phyloP scores from a whole-genome alignment of 202 grass and related monocot genomes.

The Zoysia matrella region DNA sequence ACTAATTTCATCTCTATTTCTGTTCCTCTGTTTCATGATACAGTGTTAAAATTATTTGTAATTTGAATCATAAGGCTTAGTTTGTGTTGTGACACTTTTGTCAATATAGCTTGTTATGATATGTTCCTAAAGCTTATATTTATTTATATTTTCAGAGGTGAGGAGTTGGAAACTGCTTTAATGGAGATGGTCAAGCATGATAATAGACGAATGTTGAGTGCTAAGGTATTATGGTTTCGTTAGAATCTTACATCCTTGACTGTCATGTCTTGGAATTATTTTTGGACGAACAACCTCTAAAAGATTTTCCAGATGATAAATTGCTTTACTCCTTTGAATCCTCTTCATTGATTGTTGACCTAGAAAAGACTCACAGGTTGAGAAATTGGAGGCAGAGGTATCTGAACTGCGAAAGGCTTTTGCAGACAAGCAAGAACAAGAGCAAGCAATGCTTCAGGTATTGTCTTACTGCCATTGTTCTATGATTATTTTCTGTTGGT shows the following conservation, averaged over 20 bases:
- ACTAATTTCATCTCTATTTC: slow-evolving; percentile 11
- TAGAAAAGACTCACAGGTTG: slow-evolving; percentile 68
- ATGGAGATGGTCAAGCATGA: slow-evolving; percentile 97
- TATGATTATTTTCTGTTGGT: not conserved
- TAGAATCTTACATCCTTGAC: slow-evolving; percentile 25
- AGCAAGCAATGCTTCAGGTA: slow-evolving; percentile 93
- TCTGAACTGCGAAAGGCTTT: slow-evolving; percentile 64
- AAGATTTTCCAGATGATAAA: slow-evolving; percentile 14
- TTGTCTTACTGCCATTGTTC: slow-evolving; percentile 36
- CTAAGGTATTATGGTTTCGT: slow-evolving; percentile 60
- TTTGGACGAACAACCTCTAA: slow-evolving; percentile 3
- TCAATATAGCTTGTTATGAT: slow-evolving; percentile 26
- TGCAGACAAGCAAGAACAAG: slow-evolving; percentile 88
- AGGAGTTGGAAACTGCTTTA: slow-evolving; percentile 96
- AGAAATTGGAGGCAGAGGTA: slow-evolving; percentile 79
- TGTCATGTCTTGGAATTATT: slow-evolving; percentile 27
- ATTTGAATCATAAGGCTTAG: slow-evolving; percentile 22
- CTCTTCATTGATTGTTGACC: slow-evolving; percentile 42
- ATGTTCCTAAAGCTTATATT: slow-evolving; percentile 38
- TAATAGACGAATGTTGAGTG: slow-evolving; percentile 77
- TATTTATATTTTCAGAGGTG: slow-evolving; percentile 57
- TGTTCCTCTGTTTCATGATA: slow-evolving; percentile 3
- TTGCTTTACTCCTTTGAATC: slow-evolving; percentile 30
- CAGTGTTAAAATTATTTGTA: slow-evolving; percentile 13
- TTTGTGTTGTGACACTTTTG: slow-evolving; percentile 18